These are phyloP conservation scores for Pythium inflatum DNA, from an alignment of 352 stramenopile species.

Conservation along the genomic window DNA sequence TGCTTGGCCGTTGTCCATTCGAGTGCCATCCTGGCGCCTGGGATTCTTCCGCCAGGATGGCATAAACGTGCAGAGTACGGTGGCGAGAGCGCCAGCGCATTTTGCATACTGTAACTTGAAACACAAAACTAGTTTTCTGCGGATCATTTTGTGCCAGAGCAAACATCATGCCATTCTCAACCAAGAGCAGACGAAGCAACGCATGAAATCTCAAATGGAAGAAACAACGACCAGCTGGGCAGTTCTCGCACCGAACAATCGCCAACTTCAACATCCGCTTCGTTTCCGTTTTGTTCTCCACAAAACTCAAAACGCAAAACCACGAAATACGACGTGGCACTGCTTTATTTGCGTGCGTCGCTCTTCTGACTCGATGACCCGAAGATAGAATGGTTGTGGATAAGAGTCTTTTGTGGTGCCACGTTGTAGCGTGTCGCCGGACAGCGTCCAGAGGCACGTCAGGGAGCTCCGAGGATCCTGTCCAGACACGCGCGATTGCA, in stretches of 20 bases:
- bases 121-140: not conserved
- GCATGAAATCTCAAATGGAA: not conserved
- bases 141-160: not conserved
- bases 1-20: too few species aligned
- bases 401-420: too few species aligned
- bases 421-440: not conserved
- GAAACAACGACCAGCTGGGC: not conserved
- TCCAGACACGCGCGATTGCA: too few species aligned
- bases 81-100: too few species aligned
- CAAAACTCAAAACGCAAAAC: too few species aligned
- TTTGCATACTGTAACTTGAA: not conserved
- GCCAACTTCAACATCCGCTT: not conserved
- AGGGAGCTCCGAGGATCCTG: not conserved
- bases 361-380: not conserved
- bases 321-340: too few species aligned
- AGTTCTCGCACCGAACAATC: not conserved
- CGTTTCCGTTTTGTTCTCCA: too few species aligned
- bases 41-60: too few species aligned
- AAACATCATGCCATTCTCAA: slow-evolving; percentile 2
- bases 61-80: not conserved
- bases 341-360: too few species aligned
- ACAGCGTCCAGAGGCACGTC: too few species aligned
- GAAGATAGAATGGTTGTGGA: too few species aligned
- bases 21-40: too few species aligned
- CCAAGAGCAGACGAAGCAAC: not conserved